Conservation (phyloP, 441 rosid genomes). For the Isatis lusitanica region DNA sequence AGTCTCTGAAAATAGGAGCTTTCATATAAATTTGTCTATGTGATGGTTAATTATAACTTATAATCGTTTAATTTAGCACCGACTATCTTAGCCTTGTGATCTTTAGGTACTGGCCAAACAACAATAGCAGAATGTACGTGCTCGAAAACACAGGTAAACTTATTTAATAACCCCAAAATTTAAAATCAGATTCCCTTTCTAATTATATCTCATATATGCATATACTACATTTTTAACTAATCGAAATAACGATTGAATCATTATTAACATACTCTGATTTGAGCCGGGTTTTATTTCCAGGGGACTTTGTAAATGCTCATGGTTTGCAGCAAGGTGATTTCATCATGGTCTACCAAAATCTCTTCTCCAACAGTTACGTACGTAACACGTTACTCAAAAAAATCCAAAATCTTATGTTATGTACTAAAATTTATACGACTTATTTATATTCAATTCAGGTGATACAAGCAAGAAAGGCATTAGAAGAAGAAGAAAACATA, state of each 20-base stretch:
- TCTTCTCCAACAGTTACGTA: conserved; percentile 64
- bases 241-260: neutral
- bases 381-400: conserved; percentile 11
- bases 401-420: neutral
- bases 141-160: conserved; percentile 88
- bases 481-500: conserved; percentile 46
- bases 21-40: neutral
- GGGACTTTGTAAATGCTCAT: conserved; percentile 80
- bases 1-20: neutral
- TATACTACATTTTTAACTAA: too few species aligned
- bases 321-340: conserved; percentile 84
- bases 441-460: conserved; percentile 44
- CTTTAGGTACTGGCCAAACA: conserved; percentile 94
- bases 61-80: neutral
- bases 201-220: neutral
- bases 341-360: conserved; percentile 73
- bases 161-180: neutral
- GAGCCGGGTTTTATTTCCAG: conserved; percentile 39
- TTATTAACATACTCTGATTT: neutral
- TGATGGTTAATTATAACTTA: too few species aligned
- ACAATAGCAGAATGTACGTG: conserved; percentile 95
- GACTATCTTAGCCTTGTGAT: conserved; percentile 12
- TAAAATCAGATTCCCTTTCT: neutral
- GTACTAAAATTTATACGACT: neutral
- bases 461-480: conserved; percentile 85